Conservation (phyloP, 345 rosid genomes). For the Anacardium occidentale region DNA sequence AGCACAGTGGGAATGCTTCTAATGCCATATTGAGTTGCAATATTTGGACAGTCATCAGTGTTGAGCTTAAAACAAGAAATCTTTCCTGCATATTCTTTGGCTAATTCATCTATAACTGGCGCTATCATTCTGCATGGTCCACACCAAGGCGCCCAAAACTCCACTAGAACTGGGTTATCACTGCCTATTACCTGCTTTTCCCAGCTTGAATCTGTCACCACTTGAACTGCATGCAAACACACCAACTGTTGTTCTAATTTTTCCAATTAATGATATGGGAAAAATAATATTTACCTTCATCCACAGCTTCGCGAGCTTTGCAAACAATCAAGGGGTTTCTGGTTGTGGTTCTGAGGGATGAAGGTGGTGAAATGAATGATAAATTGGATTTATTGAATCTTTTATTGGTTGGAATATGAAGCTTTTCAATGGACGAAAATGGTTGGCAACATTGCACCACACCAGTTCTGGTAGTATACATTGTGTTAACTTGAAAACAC, state of each 20-base stretch:
- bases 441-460: constrained; percentile 36
- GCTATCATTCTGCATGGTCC: constrained; percentile 81
- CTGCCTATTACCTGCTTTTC: constrained; percentile 34
- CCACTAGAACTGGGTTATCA: constrained; percentile 57
- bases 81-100: constrained; percentile 64
- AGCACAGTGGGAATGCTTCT: constrained; percentile 76
- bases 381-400: constrained; percentile 29
- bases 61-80: constrained; percentile 59
- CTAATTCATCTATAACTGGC: constrained; percentile 57
- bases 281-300: constrained; percentile 36
- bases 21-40: constrained; percentile 58
- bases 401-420: constrained; percentile 28
- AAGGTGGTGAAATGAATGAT: constrained; percentile 25
- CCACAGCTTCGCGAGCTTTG: constrained; percentile 61
- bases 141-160: constrained; percentile 88
- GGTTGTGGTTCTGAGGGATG: constrained; percentile 23
- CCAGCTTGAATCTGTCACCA: constrained; percentile 61
- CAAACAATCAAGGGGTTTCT: constrained; percentile 41
- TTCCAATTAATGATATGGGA: neutral
- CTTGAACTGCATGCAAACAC: constrained; percentile 41
- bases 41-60: constrained; percentile 65
- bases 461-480: constrained; percentile 31
- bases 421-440: constrained; percentile 30
- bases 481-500: constrained; percentile 43
- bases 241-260: neutral